Conservation (phyloP, 345 rosid species). For the Brassica cretica region DNA sequence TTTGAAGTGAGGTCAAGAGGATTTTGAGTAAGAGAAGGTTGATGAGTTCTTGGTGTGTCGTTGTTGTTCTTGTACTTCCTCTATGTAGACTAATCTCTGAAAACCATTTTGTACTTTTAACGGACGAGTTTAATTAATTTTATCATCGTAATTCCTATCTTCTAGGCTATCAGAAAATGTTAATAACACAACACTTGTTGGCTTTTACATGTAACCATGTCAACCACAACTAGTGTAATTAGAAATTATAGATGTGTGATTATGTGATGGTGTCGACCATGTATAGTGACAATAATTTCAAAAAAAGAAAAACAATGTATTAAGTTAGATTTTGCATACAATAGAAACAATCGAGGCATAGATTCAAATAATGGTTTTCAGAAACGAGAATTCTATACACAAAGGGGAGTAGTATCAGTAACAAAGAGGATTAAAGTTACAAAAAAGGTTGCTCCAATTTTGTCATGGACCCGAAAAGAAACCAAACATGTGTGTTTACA, state of each 20-base stretch:
- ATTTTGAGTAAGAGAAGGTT: background rate
- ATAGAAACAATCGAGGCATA: background rate
- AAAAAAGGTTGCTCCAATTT: background rate
- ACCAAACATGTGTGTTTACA: conserved; percentile 7
- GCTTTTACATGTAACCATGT: background rate
- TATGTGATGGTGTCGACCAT: background rate
- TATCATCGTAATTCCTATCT: background rate
- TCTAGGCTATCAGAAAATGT: background rate
- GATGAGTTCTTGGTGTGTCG: conserved; percentile 3
- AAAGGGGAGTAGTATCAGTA: background rate
- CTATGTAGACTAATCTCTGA: conserved; percentile 21
- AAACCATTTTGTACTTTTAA: conserved; percentile 25
- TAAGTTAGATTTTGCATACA: background rate
- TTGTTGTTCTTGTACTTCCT: background rate
- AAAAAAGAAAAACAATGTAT: background rate
- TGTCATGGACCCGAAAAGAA: background rate
- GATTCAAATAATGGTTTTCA: background rate
- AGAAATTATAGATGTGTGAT: background rate
- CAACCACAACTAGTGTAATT: background rate
- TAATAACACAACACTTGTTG: background rate
- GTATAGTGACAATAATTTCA: no score
- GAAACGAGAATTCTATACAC: background rate
- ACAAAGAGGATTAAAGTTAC: background rate
- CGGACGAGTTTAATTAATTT: conserved; percentile 25
- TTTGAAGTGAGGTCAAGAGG: conserved; percentile 16